Conservation (phyloP, 176 grass and related monocot species). For the Pontederia crassipes region DNA sequence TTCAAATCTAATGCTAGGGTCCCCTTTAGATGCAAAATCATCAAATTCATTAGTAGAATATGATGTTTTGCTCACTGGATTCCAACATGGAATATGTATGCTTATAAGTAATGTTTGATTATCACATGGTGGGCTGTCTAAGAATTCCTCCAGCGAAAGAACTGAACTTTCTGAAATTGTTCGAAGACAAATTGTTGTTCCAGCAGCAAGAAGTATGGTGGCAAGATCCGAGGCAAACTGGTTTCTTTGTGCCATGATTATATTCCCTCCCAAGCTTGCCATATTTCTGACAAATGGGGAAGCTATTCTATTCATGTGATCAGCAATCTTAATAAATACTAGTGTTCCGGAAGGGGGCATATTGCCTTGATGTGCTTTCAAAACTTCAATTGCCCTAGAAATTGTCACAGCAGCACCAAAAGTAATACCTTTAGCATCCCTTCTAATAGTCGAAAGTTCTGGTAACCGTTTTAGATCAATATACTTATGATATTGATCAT, state of each 20-base stretch:
- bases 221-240: conserved; percentile 55
- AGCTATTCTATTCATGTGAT: conserved; percentile 61
- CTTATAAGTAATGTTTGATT: conserved; percentile 44
- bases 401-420: conserved; percentile 68
- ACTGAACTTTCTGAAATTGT: conserved; percentile 29
- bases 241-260: conserved; percentile 66
- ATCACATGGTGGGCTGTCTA: conserved; percentile 57
- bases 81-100: conserved; percentile 49
- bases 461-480: conserved; percentile 54
- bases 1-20: conserved; percentile 42
- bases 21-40: neutral
- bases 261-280: conserved; percentile 69
- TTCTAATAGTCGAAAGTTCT: conserved; percentile 41
- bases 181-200: conserved; percentile 38
- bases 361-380: conserved; percentile 25
- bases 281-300: conserved; percentile 66
- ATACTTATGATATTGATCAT: conserved; percentile 41
- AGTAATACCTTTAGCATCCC: conserved; percentile 37
- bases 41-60: neutral
- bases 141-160: conserved; percentile 62
- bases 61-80: conserved; percentile 7
- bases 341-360: neutral
- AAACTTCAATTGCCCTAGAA: conserved; percentile 46
- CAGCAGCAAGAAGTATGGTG: conserved; percentile 56
- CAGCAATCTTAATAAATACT: conserved; percentile 49